These are phyloP conservation scores for Candida golubevii DNA, from an alignment of 805 yeast species.

Conservation along the genomic window DNA sequence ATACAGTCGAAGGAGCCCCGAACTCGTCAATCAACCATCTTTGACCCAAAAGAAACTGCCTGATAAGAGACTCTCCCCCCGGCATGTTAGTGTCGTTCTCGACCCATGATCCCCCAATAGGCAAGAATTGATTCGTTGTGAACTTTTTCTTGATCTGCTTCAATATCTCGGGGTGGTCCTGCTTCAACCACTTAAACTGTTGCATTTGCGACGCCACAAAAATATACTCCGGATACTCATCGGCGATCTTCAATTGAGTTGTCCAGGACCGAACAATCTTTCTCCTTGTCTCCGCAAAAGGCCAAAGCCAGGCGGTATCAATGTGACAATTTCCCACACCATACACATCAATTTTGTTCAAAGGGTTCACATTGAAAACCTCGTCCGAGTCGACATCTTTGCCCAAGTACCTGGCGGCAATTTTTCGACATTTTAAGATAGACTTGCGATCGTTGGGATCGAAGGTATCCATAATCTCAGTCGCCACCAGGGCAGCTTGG, in stretches of 20 bases:
- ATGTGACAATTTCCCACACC: conserved; percentile 95
- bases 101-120: conserved; percentile 97
- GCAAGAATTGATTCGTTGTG: conserved; percentile 70
- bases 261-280: conserved; percentile 95
- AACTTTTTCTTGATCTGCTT: conserved; percentile 61
- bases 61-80: conserved; percentile 81
- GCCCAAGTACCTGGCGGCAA: conserved; percentile 67
- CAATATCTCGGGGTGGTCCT: conserved; percentile 82
- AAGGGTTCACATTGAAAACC: conserved; percentile 40
- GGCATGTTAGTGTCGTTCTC: conserved; percentile 96
- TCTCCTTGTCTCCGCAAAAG: conserved; percentile 93
- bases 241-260: conserved; percentile 79
- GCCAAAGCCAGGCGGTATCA: conserved; percentile 99
- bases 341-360: conserved; percentile 56
- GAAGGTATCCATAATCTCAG: conserved; percentile 76
- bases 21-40: conserved; percentile 75
- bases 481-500: conserved; percentile 76
- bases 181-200: conserved; percentile 87
- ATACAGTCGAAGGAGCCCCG: conserved; percentile 68
- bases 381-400: conserved; percentile 54
- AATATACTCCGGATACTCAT: conserved; percentile 85
- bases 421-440: conserved; percentile 57
- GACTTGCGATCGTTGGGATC: conserved; percentile 63
- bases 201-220: conserved; percentile 96
- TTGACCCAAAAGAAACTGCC: conserved; percentile 91